Evolutionary conservation across 768 basidiomycete genomes (phyloP).

Genomic region (Boletus tomentosulus): DNA sequence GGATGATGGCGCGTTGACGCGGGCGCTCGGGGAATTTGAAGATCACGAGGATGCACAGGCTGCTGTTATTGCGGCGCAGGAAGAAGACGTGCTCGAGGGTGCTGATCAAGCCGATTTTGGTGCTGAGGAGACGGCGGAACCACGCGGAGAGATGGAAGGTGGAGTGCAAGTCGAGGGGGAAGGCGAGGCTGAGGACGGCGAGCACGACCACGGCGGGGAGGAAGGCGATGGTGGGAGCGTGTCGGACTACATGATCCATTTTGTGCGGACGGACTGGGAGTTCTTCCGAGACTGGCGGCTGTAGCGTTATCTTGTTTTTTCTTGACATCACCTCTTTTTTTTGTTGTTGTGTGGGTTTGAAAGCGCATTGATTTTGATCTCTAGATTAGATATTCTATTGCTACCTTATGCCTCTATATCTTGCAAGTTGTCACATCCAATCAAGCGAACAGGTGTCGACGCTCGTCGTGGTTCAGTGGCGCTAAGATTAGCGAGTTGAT

Average conservation of each 20-base stretch:
- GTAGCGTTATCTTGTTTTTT: slow-evolving; percentile 22
- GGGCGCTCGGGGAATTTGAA: slow-evolving; percentile 79
- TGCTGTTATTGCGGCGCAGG: slow-evolving; percentile 69
- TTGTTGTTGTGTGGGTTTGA: not conserved
- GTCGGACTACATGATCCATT: slow-evolving; percentile 80
- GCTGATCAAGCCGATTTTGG: slow-evolving; percentile 81
- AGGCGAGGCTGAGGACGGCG: slow-evolving; percentile 35
- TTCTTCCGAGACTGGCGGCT: slow-evolving; percentile 73
- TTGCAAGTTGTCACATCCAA: not conserved
- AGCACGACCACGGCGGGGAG: slow-evolving; percentile 31
- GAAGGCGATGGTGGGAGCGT: slow-evolving; percentile 66
- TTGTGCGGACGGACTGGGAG: slow-evolving; percentile 58
- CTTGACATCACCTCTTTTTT: not conserved
- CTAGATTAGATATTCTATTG: slow-evolving; percentile 11
- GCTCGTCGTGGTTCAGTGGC: no score
- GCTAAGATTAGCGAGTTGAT: no score
- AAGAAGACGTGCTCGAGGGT: slow-evolving; percentile 68
- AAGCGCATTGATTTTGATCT: not conserved
- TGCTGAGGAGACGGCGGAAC: slow-evolving; percentile 35
- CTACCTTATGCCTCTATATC: slow-evolving; percentile 9
- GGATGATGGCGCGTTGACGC: slow-evolving; percentile 58
- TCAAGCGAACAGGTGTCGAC: no score
- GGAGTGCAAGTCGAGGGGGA: slow-evolving; percentile 33
- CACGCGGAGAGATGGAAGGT: slow-evolving; percentile 27
- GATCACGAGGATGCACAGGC: slow-evolving; percentile 86